Evolutionary conservation across 768 basidiomycete species (phyloP).

Genomic region (Suillus occidentalis): DNA sequence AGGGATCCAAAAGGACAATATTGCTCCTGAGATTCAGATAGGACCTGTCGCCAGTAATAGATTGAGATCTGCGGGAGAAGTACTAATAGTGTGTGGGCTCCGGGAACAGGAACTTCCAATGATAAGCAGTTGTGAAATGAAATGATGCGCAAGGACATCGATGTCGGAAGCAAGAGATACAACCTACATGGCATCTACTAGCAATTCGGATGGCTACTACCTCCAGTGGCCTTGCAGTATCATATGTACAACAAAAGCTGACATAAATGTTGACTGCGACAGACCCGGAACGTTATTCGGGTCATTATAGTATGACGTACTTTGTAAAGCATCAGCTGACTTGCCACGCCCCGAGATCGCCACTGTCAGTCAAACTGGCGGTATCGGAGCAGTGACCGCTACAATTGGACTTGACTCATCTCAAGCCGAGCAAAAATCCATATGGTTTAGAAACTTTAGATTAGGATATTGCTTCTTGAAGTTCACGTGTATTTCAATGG

Average conservation of each 20-base stretch:
- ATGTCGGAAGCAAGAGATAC: neutral
- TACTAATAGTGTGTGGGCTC: constrained; percentile 18
- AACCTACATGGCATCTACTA: neutral
- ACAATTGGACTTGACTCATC: constrained; percentile 3
- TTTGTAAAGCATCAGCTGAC: no score
- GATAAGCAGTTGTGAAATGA: neutral
- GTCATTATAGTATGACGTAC: no score
- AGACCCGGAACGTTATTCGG: no score
- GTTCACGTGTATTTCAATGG: constrained; percentile 3
- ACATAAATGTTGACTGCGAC: no score
- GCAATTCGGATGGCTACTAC: neutral
- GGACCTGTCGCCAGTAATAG: constrained; percentile 16
- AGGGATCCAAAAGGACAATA: constrained; percentile 1
- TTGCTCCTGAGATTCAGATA: constrained; percentile 9
- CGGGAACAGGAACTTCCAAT: constrained; percentile 10
- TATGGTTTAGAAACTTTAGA: neutral
- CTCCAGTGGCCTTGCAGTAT: neutral
- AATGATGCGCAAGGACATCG: neutral
- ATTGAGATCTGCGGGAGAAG: constrained; percentile 14
- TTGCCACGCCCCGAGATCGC: no score
- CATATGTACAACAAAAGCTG: no score
- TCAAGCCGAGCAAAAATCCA: neutral
- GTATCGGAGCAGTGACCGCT: constrained; percentile 8
- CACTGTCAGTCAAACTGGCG: no score
- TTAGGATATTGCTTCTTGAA: neutral